Percentiles rank a stretch among this genome's conserved stretches.
Conservation (phyloP, 1,139 yeast species). For the Torulaspora globosa region DNA sequence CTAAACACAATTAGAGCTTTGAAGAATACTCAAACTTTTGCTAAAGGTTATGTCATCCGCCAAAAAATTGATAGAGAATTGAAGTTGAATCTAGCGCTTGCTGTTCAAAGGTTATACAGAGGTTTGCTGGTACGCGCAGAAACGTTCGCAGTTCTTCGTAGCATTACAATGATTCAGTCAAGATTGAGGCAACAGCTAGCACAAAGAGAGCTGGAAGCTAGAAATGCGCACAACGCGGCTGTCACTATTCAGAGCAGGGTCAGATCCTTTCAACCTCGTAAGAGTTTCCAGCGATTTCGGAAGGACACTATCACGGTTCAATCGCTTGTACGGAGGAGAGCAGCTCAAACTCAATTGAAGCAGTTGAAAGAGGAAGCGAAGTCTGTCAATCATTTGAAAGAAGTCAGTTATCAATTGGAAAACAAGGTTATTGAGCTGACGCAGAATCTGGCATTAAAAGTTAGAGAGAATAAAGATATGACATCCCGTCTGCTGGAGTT, state of each 20-base stretch:
- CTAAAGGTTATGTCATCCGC: slow-evolving; percentile 64
- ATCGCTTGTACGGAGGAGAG: slow-evolving; percentile 69
- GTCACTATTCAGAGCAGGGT: slow-evolving; percentile 54
- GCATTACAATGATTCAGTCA: slow-evolving; percentile 63
- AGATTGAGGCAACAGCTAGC: slow-evolving; percentile 63
- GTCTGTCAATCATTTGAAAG: slow-evolving; percentile 83
- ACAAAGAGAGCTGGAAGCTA: slow-evolving; percentile 46
- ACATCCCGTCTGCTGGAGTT: slow-evolving; percentile 57
- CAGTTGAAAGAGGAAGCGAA: slow-evolving; percentile 77
- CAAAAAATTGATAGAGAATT: slow-evolving; percentile 52
- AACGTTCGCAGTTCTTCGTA: slow-evolving; percentile 43
- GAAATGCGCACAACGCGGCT: slow-evolving; percentile 61
- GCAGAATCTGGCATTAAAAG: slow-evolving; percentile 71
- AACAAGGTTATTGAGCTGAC: slow-evolving; percentile 94
- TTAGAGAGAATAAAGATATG: slow-evolving; percentile 74
- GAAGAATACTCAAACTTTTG: slow-evolving; percentile 53
- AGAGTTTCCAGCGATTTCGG: slow-evolving; percentile 23
- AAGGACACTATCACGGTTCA: slow-evolving; percentile 68
- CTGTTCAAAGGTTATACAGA: slow-evolving; percentile 70
- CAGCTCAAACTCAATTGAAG: slow-evolving; percentile 63
- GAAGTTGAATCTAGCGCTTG: slow-evolving; percentile 61
- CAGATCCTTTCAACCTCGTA: slow-evolving; percentile 35
- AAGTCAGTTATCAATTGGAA: slow-evolving; percentile 87
- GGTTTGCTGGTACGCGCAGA: slow-evolving; percentile 53
- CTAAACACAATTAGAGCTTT: slow-evolving; percentile 54